Evolutionary conservation across 208 protist species (phyloP).

Genomic region (Tritrichomonas foetus): DNA sequence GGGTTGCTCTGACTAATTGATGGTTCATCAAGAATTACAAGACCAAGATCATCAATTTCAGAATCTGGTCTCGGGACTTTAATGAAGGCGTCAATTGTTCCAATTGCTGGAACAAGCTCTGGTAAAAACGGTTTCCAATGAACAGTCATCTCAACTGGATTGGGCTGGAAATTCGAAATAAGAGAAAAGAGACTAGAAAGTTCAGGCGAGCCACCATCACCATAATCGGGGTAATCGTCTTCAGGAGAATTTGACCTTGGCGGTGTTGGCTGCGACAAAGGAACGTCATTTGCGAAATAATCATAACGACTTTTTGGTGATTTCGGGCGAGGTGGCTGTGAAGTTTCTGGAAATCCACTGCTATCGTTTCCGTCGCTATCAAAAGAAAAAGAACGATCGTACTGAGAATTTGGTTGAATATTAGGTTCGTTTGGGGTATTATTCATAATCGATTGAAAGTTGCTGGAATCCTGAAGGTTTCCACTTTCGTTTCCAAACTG

Average conservation of each 20-base stretch:
- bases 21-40: conserved; percentile 26
- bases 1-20: neutral
- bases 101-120: conserved; percentile 5
- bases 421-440: neutral
- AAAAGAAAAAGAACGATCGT: neutral
- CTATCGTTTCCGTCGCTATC: neutral
- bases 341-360: no score
- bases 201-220: neutral
- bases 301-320: no score
- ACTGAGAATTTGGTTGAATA: conserved; percentile 5
- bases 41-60: neutral
- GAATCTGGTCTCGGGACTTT: conserved; percentile 38
- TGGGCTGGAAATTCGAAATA: neutral
- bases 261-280: no score
- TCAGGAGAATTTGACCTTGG: neutral
- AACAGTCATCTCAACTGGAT: neutral
- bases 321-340: no score
- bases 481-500: no score
- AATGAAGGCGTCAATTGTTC: conserved; percentile 27
- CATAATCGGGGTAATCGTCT: neutral
- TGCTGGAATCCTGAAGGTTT: no score
- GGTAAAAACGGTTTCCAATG: conserved; percentile 38
- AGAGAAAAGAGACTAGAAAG: neutral
- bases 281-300: no score
- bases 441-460: no score